Base-by-base conservation (phyloP, 2,329 filamentous ascomycete genomes). In the Fusarium continuum region DNA sequence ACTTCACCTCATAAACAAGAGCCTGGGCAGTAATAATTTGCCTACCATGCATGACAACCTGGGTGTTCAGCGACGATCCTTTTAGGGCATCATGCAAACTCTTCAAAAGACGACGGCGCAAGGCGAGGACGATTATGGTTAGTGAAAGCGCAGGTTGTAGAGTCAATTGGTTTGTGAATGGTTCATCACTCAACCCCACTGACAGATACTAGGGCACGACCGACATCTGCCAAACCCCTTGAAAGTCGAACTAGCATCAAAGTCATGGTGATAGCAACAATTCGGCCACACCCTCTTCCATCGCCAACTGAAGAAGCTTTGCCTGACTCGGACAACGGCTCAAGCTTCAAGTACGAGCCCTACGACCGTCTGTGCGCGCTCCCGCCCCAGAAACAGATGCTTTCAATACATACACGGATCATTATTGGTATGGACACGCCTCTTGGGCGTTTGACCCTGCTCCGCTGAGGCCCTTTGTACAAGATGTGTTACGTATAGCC, bases 361-460 rank as follows among this genome's bases (percentile, higher is more conserved):
- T 56, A 53, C 43, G 45, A 55, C 38, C 31, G 67, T 69, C 68
- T 69, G 67, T 70, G 68, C 68, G 60, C 39, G 44, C 36, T 60
- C 54, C 56, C 56, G 55, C 19, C 26, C 16, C 22, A 16, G 43
- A 52, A 39, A 53, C 49, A 57, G 51, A 57, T 60, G 50, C 50
- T 43, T 44, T 57, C 52, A n/a, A 51, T 57, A 56, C 41, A 56
- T 43, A 46, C 48, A 60, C 50, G 45, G 32, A 62, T 34, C 25
- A 48, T 38, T 19, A 20, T 45, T 58, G 29, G 61, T 44, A 50
- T 22, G 34, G 40, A 29, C 56, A 62, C 56, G 31, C 58, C 63
- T 55, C 54, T 48, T 26, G 25, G 22, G 38, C 45, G 38, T 52
- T 68, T 65, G 57, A 55, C 44, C 40, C 57, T 34, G 38, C 29